Percentiles rank a stretch among this genome's conserved stretches.
Conservation (phyloP, 2,329 filamentous ascomycete genomes). For the Scytalidium sp. region DNA sequence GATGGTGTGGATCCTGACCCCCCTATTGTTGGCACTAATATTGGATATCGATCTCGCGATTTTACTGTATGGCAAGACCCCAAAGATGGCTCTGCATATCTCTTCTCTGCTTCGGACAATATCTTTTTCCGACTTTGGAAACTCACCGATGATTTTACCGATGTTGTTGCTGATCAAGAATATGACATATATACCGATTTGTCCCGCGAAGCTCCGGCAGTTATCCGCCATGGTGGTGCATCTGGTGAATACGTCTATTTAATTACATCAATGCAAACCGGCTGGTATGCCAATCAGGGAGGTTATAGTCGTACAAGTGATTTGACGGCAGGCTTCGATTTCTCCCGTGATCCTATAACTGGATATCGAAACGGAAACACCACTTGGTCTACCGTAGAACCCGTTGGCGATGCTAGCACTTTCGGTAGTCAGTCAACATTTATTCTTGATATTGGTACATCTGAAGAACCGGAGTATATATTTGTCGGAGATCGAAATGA, state of each 20-base stretch:
- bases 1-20: slow-evolving; percentile 8
- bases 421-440: slow-evolving; percentile 6
- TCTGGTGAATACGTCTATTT: slow-evolving; percentile 6
- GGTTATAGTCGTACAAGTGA: slow-evolving; percentile 2
- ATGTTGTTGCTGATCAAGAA: slow-evolving; percentile 6
- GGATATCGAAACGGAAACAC: slow-evolving; percentile 6
- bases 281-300: slow-evolving; percentile 6
- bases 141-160: slow-evolving; percentile 6
- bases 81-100: neutral
- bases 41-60: slow-evolving; percentile 7
- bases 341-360: slow-evolving; percentile 2
- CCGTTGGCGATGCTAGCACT: slow-evolving; percentile 6
- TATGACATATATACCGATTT: slow-evolving; percentile 3
- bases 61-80: slow-evolving; percentile 5
- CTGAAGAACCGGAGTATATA: slow-evolving; percentile 1
- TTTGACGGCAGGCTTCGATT: slow-evolving; percentile 1
- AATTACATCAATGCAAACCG: slow-evolving; percentile 4
- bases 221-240: slow-evolving; percentile 3
- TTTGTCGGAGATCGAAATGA: slow-evolving; percentile 6
- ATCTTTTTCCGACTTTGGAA: slow-evolving; percentile 4
- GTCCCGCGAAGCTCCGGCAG: slow-evolving; percentile 5
- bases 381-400: slow-evolving; percentile 1
- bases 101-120: slow-evolving; percentile 6
- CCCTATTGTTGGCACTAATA: slow-evolving; percentile 3
- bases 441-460: slow-evolving; percentile 4